A percentile compares a stretch with the other conserved stretches of the same genome.
phyloP scores from a whole-genome alignment of 257 asterid species.

The Henckelia pumila region DNA sequence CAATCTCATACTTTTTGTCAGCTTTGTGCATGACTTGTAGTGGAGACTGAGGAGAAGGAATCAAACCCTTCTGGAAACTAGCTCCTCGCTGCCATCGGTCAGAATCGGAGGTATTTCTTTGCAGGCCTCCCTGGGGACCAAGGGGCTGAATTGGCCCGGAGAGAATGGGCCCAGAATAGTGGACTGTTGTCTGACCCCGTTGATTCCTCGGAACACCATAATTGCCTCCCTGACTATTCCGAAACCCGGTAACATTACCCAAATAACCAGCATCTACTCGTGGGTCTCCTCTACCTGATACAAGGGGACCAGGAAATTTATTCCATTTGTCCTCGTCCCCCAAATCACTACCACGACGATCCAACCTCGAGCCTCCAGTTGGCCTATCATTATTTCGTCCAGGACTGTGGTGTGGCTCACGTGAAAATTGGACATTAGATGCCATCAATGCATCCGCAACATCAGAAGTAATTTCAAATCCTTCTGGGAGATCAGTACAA shows the following conservation, averaged over 20 bases:
- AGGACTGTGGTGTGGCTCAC: conserved; percentile 45
- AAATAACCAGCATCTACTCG: conserved; percentile 42
- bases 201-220: conserved; percentile 62
- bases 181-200: conserved; percentile 52
- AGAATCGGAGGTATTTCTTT: conserved; percentile 65
- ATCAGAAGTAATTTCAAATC: conserved; percentile 50
- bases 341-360: conserved; percentile 58
- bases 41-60: conserved; percentile 78
- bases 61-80: conserved; percentile 68
- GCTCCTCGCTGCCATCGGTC: conserved; percentile 91
- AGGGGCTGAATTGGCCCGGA: conserved; percentile 66
- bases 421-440: conserved; percentile 32
- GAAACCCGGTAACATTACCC: conserved; percentile 43
- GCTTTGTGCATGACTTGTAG: conserved; percentile 73
- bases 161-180: conserved; percentile 45
- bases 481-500: conserved; percentile 62
- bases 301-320: conserved; percentile 49
- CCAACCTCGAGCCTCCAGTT: conserved; percentile 44
- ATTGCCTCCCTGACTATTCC: conserved; percentile 60
- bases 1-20: conserved; percentile 79
- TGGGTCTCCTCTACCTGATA: conserved; percentile 54
- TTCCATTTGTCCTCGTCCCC: conserved; percentile 75
- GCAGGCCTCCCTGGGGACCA: conserved; percentile 59
- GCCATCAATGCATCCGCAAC: conserved; percentile 44
- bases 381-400: conserved; percentile 61